Conservation (phyloP, 2,329 filamentous ascomycete genomes). For the Alternaria metachromatica region DNA sequence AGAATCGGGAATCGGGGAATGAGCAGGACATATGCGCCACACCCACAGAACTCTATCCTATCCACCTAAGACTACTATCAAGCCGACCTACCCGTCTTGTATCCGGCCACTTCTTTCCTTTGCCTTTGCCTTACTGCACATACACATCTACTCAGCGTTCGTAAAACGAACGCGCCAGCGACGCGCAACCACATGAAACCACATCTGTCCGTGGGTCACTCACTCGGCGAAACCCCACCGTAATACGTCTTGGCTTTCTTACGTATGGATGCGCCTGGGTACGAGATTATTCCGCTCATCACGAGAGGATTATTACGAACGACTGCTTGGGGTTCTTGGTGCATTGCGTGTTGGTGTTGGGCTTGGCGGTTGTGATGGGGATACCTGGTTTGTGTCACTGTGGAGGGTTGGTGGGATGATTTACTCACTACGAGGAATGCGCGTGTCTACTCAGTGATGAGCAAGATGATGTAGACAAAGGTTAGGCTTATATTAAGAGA, state of each 20-base stretch:
- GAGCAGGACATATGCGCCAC: neutral
- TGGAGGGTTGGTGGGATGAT: neutral
- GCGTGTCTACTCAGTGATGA: neutral
- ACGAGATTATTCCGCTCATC: neutral
- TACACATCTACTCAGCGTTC: neutral
- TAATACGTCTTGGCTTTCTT: neutral
- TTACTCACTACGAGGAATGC: neutral
- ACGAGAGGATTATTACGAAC: neutral
- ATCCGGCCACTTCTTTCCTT: neutral
- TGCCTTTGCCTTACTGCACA: neutral
- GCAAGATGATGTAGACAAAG: neutral
- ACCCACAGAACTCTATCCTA: neutral
- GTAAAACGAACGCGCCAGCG: neutral
- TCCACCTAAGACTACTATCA: neutral
- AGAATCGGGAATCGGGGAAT: neutral
- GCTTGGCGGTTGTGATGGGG: neutral
- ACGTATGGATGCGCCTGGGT: neutral
- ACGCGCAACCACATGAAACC: neutral
- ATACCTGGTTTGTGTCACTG: neutral
- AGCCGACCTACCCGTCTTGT: slow-evolving; percentile 12
- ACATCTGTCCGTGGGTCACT: neutral
- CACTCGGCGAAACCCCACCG: neutral
- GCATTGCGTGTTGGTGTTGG: neutral
- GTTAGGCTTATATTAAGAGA: neutral
- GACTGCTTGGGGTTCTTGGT: neutral